Base-by-base conservation (phyloP, 352 stramenopile genomes). In the Albugo laibachii region DNA sequence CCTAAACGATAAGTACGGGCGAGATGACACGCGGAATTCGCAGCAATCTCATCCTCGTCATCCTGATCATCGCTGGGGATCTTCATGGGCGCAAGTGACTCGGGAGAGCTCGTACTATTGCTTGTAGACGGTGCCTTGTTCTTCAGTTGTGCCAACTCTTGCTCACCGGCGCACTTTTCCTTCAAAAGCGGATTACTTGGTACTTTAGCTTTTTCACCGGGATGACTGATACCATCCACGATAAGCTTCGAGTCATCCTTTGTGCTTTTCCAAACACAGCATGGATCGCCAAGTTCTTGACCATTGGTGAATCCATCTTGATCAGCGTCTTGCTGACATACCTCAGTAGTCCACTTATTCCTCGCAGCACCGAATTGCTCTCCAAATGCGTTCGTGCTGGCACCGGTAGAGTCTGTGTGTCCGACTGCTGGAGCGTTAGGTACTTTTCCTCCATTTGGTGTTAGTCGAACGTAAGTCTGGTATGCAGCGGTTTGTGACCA, bases 271-370 rank as follows among this genome's bases (percentile, higher is more conserved):
- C 79, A 92, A 42, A 58, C 68, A 55, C 79, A 92, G 61, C 80
- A 86, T 13, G 77, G 74, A 43, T 92, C 79, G 24, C 79, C 76
- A 3, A 92, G 66, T 44, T 92, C 79, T 53, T 84, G 62, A 35
- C 79, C 79, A 53, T 92, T 92, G 13, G 69, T 85, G 56, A 76
- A 78, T 15, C 80, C 80, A 46, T 92, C 80, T 48, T 66, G 69
- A 49, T 92, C 80, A 21, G 70, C 63, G 54, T 92, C 80, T 27
- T 60, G 53, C 39, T 72, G 36, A 45, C 79, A 92, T 19, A 92
- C 51, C 16, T 50, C 36, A 4, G 43, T 36, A 13, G 49, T 71
- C 78, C 78, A 87, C 1, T 50, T 41, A 48, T 67, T 53, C 11
- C 63, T 65, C 0, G 63, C 65, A 8, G 49, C 59, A 2, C 50